Conservation (phyloP, 192 early-diverging fungal species). For the Coemansia furcata region DNA sequence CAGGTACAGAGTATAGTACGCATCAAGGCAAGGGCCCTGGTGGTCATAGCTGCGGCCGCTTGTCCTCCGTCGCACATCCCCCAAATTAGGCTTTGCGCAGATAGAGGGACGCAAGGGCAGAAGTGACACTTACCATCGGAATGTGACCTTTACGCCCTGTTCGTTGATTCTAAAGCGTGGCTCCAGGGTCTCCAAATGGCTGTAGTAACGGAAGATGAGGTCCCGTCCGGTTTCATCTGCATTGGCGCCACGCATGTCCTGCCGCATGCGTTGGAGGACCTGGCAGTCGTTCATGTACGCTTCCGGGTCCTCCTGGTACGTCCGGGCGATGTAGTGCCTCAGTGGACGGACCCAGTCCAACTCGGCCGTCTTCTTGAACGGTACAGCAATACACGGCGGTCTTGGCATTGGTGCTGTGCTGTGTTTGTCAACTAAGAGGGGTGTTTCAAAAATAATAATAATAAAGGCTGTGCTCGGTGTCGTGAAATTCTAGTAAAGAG, state of each 20-base stretch:
- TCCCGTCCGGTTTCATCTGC: constrained; percentile 90
- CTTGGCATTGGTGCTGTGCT: constrained; percentile 22
- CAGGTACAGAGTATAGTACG: neutral
- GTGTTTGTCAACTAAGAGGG: neutral
- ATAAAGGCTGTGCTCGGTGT: neutral
- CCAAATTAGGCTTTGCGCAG: constrained; percentile 7
- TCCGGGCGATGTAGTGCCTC: constrained; percentile 74
- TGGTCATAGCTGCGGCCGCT: neutral
- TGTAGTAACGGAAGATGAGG: constrained; percentile 94
- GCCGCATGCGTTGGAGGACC: constrained; percentile 84
- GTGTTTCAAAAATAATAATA: neutral
- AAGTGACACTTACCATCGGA: constrained; percentile 73
- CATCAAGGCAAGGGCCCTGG: neutral
- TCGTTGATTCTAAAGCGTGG: constrained; percentile 93
- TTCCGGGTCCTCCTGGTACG: constrained; percentile 93
- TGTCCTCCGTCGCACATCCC: neutral
- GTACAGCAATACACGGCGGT: constrained; percentile 53
- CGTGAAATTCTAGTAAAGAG: neutral
- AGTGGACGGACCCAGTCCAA: constrained; percentile 88
- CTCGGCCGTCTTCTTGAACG: constrained; percentile 87
- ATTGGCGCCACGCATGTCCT: constrained; percentile 95
- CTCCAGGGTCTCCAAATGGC: constrained; percentile 92
- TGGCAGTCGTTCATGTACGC: constrained; percentile 82
- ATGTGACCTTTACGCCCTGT: constrained; percentile 82
- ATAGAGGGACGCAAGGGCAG: neutral